Base-by-base conservation (phyloP, 495 filamentous ascomycete species). In the Entonaema liquescens region DNA sequence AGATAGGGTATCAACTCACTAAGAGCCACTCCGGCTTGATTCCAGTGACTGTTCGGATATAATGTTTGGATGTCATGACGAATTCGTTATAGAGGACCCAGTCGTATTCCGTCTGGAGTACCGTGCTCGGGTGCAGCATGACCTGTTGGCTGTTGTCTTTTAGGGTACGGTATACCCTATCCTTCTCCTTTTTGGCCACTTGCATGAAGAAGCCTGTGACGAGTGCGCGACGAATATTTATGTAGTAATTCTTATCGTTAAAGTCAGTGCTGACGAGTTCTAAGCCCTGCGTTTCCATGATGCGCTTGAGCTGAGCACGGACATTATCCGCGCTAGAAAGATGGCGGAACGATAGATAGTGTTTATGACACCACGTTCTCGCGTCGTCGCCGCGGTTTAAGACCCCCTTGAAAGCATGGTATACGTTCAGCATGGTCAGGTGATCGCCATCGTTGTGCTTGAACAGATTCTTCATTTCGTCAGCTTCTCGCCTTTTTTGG, bases 61-160 rank as follows among this genome's bases (percentile, higher is more conserved):
- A 99, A 79, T 98, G 96, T 86, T 98, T 98, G 8, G 89, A 93
- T 0, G 95, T 99, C 62, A 99, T 88, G 4, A 98, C 96, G 73
- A 98, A 99, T 78, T 99, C 95, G 76, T 99, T 97, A 79, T 99
- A 99, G 1, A 99, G 82, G 29, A 99, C 92, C 96, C 96, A 99
- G 73, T 98, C 95, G 67, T 89, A 91, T 15, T 98, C 94, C 60
- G 91, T 89, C 50, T 85, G 86, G 12, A 99, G 82, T 9, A 94
- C 92, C 3, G 93, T 97, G 67, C 92, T 93, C 6, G 95, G 95
- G 80, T 99, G 95, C 42, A 99, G 84, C 64, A 98, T 86, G 49
- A 99, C 95, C 58, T 86, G 91, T 5, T 72, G 72, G 83, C 88
- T 87, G 72, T 98, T 90, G 73, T 98, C 96, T 81, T 98, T 98